A percentile compares a stretch with the other conserved stretches of the same genome.
Evolutionary conservation across 2,329 filamentous ascomycete genomes (phyloP).

Genomic region (Pseudocercospora fijiensis): DNA sequence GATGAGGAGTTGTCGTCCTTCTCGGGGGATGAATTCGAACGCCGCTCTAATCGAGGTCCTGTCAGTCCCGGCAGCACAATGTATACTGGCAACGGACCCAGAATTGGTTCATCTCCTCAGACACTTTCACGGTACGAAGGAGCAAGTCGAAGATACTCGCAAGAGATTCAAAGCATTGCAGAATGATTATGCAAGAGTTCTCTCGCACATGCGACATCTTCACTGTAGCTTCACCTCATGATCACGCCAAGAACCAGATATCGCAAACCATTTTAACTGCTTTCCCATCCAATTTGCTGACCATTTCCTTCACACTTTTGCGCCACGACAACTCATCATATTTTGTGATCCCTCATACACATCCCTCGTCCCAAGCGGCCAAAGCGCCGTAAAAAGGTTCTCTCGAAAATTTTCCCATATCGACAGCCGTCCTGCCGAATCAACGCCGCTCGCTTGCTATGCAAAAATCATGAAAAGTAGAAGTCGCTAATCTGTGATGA

Average conservation of each 20-base stretch:
- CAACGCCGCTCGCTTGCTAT: slow-evolving; percentile 33
- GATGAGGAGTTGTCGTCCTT: too few relatives aligned
- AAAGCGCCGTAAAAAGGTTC: slow-evolving; percentile 9
- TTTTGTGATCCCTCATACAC: slow-evolving; percentile 5
- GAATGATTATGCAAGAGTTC: too few relatives aligned
- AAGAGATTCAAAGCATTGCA: too few relatives aligned
- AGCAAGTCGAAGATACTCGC: too few relatives aligned
- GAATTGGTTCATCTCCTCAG: too few relatives aligned
- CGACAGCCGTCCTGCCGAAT: slow-evolving; percentile 2
- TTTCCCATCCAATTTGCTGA: neutral
- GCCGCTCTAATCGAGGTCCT: too few relatives aligned
- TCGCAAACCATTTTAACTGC: neutral
- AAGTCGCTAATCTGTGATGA: slow-evolving; percentile 12
- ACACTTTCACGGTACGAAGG: too few relatives aligned
- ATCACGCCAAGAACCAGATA: neutral
- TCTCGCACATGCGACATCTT: neutral
- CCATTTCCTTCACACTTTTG: neutral
- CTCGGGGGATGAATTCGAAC: too few relatives aligned
- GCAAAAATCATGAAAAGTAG: slow-evolving; percentile 20
- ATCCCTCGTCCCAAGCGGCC: neutral
- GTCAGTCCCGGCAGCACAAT: too few relatives aligned
- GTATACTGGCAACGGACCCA: too few relatives aligned
- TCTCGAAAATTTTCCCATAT: slow-evolving; percentile 13
- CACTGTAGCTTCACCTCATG: neutral
- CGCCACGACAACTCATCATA: slow-evolving; percentile 1